phyloP scores from a whole-genome alignment of 768 basidiomycete species.

The Lactarius trivialis region DNA sequence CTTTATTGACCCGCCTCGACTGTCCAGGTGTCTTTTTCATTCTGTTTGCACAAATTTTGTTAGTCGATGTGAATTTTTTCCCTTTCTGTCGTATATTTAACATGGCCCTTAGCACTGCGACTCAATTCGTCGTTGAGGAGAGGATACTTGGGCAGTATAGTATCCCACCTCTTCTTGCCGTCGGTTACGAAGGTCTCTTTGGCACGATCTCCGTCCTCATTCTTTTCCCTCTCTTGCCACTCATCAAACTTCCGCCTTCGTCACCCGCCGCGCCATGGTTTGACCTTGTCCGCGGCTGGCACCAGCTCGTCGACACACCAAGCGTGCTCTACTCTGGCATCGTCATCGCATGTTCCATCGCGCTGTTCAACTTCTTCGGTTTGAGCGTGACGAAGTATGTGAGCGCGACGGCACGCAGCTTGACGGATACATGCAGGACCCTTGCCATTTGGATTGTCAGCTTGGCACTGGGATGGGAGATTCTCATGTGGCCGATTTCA shows the following conservation, averaged over 20 bases:
- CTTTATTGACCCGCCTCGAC: slow-evolving; percentile 7
- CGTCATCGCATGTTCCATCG: slow-evolving; percentile 46
- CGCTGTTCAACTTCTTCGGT: slow-evolving; percentile 65
- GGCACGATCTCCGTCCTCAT: slow-evolving; percentile 75
- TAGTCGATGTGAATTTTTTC: slow-evolving; percentile 30
- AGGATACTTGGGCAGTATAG: slow-evolving; percentile 87
- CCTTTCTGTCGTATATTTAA: slow-evolving; percentile 13
- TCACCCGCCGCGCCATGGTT: slow-evolving; percentile 61
- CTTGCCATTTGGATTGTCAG: slow-evolving; percentile 94
- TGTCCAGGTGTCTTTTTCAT: slow-evolving; percentile 79
- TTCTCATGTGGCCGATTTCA: slow-evolving; percentile 72
- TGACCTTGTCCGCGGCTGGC: slow-evolving; percentile 84
- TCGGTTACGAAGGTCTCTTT: slow-evolving; percentile 92
- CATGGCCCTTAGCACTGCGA: slow-evolving; percentile 57
- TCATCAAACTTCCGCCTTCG: slow-evolving; percentile 54
- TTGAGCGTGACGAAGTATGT: slow-evolving; percentile 89
- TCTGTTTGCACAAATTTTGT: slow-evolving; percentile 93
- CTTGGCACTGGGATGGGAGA: slow-evolving; percentile 86
- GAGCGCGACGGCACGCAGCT: slow-evolving; percentile 84
- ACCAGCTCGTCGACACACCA: slow-evolving; percentile 78
- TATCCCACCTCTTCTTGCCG: slow-evolving; percentile 85
- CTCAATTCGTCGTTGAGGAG: slow-evolving; percentile 94
- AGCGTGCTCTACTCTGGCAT: slow-evolving; percentile 40
- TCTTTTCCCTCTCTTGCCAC: slow-evolving; percentile 73
- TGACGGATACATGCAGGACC: slow-evolving; percentile 94